Evolutionary conservation across 108 stramenopile genomes (phyloP).

Genomic region (Epipyxis sp.): DNA sequence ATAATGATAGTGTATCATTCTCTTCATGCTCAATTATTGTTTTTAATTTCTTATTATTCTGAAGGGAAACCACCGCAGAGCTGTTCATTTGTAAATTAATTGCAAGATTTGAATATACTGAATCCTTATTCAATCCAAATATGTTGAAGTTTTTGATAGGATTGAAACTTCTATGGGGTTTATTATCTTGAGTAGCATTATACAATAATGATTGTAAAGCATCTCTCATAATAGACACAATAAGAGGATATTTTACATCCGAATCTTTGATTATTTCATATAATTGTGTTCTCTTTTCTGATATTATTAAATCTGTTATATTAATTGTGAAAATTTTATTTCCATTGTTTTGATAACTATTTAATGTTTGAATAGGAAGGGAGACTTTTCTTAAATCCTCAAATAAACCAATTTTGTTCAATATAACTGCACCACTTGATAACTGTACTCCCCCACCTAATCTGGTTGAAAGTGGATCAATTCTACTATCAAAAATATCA

Average conservation of each 20-base stretch:
- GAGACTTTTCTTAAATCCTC: neutral
- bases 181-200: neutral
- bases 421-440: neutral
- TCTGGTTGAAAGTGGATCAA: neutral
- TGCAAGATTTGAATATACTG: neutral
- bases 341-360: too few relatives aligned
- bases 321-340: too few relatives aligned
- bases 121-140: neutral
- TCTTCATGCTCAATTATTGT: neutral
- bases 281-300: too few relatives aligned
- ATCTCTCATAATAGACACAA: neutral
- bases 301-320: too few relatives aligned
- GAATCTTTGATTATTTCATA: too few relatives aligned
- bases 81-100: too few relatives aligned
- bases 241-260: neutral
- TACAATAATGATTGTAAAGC: neutral
- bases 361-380: neutral
- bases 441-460: neutral
- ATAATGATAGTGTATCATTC: neutral
- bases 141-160: too few relatives aligned
- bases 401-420: neutral
- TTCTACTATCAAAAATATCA: neutral
- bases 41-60: neutral
- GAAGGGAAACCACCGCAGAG: neutral
- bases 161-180: too few relatives aligned